phyloP scores from a whole-genome alignment of 805 yeast genomes.

The Saccharomycopsis amapae region DNA sequence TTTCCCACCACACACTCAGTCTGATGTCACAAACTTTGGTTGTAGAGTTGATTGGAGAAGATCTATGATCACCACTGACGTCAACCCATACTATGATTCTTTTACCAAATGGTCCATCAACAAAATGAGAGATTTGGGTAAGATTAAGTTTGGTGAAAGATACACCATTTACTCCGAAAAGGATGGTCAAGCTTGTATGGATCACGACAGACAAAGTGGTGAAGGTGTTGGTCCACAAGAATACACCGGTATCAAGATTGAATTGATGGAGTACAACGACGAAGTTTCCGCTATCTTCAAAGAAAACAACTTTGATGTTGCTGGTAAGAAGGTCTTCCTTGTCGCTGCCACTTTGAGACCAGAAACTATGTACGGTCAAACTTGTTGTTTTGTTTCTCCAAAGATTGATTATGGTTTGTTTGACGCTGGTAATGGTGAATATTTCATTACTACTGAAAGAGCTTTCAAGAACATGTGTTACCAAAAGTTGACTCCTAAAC shows the following conservation, averaged over 20 bases:
- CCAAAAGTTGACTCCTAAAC: constrained; percentile 84
- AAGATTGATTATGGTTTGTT: constrained; percentile 87
- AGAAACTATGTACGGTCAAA: constrained; percentile 98
- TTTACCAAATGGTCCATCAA: constrained; percentile 96
- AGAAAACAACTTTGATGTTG: constrained; percentile 36
- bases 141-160: constrained; percentile 96
- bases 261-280: constrained; percentile 51
- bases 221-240: constrained; percentile 98
- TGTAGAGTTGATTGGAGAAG: constrained; percentile 98
- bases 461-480: constrained; percentile 96
- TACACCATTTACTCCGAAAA: constrained; percentile 95
- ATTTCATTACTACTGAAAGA: constrained; percentile 83
- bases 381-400: constrained; percentile 96
- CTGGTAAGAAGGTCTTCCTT: constrained; percentile 61
- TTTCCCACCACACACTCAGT: constrained; percentile 86
- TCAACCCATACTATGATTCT: constrained; percentile 90
- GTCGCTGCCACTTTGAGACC: constrained; percentile 98
- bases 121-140: constrained; percentile 73
- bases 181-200: constrained; percentile 99
- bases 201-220: constrained; percentile 95
- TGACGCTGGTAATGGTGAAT: constrained; percentile 70
- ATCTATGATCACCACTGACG: constrained; percentile 89
- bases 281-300: constrained; percentile 49
- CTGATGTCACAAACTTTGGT: constrained; percentile 75
- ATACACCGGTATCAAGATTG: constrained; percentile 87